Evolutionary conservation across 257 asterid species (phyloP), one percentile per base, ranked within the genome.

Genomic region (Knoxia roxburghii): DNA sequence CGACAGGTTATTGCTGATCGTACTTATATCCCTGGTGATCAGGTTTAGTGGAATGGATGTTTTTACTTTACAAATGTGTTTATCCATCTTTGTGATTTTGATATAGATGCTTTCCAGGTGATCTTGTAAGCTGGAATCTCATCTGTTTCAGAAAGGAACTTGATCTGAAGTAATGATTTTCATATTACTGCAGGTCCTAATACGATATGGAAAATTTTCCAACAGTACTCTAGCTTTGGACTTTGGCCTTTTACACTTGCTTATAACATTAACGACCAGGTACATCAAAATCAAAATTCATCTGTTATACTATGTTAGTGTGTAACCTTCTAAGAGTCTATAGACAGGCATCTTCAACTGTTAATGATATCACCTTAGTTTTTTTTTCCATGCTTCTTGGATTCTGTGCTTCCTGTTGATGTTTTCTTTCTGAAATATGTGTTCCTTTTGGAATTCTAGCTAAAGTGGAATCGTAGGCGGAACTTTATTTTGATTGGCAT

Each of bases 121-220:
- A 13, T 35, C 48, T 41, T 56, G 27, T 49, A 17, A 29, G 54
- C 7, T 49, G 15, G 46, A 8, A 21, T 15, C 60, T 48, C 51
- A 14, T 23, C 14, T 45, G n/a, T 14, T 69, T 69, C 56, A 4
- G 7, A 32, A 46, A 14, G 20, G 55, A 20, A 14, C n/a, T 61
- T 70, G 39, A 61, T 26, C 46, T 35, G 46, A 56, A 50, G 7
- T 18, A 12, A 61, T 27, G 68, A 27, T 26, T 68, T n/a, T 6
- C 43, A 40, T 20, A 70, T 35, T 69, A 58, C 23, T 76, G 73
- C 83, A 84, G 87, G 86, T 84, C 67, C 70, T 63, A 26, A 86
- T 92, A 83, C 83, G 85, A 68, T 92, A 89, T 40, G 95, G 95
- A 29, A 89, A 73, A 73, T 86, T 86, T 68, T 87, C 95, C 7